These are phyloP conservation scores for Amaranthus cruentus DNA, from an alignment of 148 eudicot genomes.

Conservation along the genomic window DNA sequence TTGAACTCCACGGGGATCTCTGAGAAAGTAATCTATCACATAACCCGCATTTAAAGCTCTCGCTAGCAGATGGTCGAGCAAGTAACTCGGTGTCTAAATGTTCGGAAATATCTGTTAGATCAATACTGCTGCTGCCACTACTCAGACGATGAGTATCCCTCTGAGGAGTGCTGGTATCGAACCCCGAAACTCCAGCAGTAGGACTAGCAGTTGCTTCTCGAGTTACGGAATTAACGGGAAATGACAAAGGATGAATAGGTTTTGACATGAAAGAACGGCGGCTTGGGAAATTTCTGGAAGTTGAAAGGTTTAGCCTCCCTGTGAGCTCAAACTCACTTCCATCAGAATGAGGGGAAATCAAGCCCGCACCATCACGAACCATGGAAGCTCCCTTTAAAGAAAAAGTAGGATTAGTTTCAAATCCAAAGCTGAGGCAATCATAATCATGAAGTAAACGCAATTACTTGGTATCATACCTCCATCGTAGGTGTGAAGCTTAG, in stretches of 20 bases:
- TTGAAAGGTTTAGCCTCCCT: slow-evolving; percentile 44
- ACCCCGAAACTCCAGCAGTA: slow-evolving; percentile 25
- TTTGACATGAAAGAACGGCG: slow-evolving; percentile 89
- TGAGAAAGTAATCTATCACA: slow-evolving; percentile 90
- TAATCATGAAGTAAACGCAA: slow-evolving; percentile 18
- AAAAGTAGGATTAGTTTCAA: slow-evolving; percentile 8
- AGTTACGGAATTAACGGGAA: slow-evolving; percentile 42
- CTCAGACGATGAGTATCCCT: slow-evolving; percentile 49
- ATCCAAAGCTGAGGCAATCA: slow-evolving; percentile 1
- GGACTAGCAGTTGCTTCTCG: slow-evolving; percentile 37
- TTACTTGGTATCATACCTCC: slow-evolving; percentile 49
- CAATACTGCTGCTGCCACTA: slow-evolving; percentile 64
- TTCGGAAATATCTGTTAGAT: slow-evolving; percentile 54
- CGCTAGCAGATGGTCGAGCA: slow-evolving; percentile 29
- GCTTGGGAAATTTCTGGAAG: slow-evolving; percentile 57
- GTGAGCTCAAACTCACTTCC: slow-evolving; percentile 68
- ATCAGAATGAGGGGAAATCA: slow-evolving; percentile 77
- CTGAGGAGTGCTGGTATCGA: slow-evolving; percentile 38
- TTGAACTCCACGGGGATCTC: slow-evolving; percentile 90
- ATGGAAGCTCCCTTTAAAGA: slow-evolving; percentile 56
- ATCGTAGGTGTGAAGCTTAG: slow-evolving; percentile 65
- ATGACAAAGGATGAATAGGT: slow-evolving; percentile 75
- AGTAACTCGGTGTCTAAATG: slow-evolving; percentile 42
- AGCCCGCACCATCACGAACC: slow-evolving; percentile 49
- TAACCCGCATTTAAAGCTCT: slow-evolving; percentile 50